Evolutionary conservation across 345 rosid species (phyloP), one percentile per base, ranked within the genome.

Genomic region (Salix brachista): DNA sequence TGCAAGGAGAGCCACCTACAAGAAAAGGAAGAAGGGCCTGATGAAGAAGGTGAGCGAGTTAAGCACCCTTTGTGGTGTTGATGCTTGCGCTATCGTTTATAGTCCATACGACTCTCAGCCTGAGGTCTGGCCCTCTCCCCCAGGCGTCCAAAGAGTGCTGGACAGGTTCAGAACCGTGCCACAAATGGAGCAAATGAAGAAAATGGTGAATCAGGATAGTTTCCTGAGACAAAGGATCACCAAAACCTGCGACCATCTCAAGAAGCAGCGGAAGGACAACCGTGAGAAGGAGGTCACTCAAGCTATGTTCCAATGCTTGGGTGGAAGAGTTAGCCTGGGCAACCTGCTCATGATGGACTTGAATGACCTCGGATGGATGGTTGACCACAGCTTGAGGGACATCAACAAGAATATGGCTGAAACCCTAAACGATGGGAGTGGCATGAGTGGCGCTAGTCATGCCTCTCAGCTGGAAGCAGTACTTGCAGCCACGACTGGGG

Each of bases 1-100:
- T 2, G 72, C 86, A 34, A 87, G 92, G 52, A 90, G 82, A 70
- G 88, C 89, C 50, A 88, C 94, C 4, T 88, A 66, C 81, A 91
- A 86, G 86, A 91, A 90, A 74, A 83, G 97, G 75, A 87, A 88
- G 78, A 86, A 74, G 60, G 97, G 94, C 0, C 3, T 91, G 41
- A 48, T 90, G 80, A 91, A 90, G 85, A 91, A 91, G 80, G 89
- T 88, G 61, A 70, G 83, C 23, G 94, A 91, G 82, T 76, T 90
- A n/a, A 84, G 83, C 65, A 89, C 86, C 18, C 87, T 90, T 0
- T 91, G 96, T 28, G 96, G 83, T 17, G 82, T 91, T 44, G 84
- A 85, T 1, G 85, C 89, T 4, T 90, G 90, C 21, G 85, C 87
- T 0, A 65, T 87, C 37, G 28, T 90, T 70, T 77, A 83, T n/a